phyloP scores from a whole-genome alignment of 805 yeast species.

The Jamesozyma gamospora region DNA sequence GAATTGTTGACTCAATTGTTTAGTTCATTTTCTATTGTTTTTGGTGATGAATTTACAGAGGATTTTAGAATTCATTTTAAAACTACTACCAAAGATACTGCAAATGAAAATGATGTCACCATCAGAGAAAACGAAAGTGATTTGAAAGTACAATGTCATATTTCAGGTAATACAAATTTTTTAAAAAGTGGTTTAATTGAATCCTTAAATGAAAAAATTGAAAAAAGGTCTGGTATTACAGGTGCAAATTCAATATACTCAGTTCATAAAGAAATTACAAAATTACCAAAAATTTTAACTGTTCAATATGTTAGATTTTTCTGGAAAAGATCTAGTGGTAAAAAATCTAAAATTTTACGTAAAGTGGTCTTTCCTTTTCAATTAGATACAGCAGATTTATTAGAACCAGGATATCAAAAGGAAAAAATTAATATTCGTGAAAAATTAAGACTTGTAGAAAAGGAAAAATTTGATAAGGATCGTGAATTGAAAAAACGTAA shows the following conservation, averaged over 20 bases:
- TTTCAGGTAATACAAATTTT: constrained; percentile 74
- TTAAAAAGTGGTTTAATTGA: constrained; percentile 73
- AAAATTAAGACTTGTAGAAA: constrained; percentile 62
- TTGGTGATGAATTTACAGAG: constrained; percentile 40
- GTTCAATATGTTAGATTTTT: constrained; percentile 91
- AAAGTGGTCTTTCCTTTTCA: constrained; percentile 93
- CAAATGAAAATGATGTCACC: constrained; percentile 41
- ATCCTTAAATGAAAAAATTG: constrained; percentile 66
- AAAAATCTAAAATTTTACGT: constrained; percentile 87
- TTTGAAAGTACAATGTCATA: constrained; percentile 79
- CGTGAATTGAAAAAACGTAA: constrained; percentile 60
- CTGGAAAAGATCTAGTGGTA: constrained; percentile 87
- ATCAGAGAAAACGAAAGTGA: constrained; percentile 44
- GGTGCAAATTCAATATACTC: constrained; percentile 64
- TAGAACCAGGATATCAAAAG: constrained; percentile 65
- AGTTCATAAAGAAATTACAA: constrained; percentile 48
- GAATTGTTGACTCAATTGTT: constrained; percentile 83
- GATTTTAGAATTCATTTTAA: constrained; percentile 59
- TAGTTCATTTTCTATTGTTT: constrained; percentile 36
- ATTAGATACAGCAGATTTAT: constrained; percentile 75
- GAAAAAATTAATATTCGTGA: constrained; percentile 68
- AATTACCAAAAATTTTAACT: constrained; percentile 78
- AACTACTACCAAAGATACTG: constrained; percentile 52
- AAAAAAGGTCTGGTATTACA: constrained; percentile 63
- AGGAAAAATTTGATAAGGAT: constrained; percentile 58